Base-by-base conservation (phyloP, 2,329 filamentous ascomycete species). In the Calonectria hongkongensis region DNA sequence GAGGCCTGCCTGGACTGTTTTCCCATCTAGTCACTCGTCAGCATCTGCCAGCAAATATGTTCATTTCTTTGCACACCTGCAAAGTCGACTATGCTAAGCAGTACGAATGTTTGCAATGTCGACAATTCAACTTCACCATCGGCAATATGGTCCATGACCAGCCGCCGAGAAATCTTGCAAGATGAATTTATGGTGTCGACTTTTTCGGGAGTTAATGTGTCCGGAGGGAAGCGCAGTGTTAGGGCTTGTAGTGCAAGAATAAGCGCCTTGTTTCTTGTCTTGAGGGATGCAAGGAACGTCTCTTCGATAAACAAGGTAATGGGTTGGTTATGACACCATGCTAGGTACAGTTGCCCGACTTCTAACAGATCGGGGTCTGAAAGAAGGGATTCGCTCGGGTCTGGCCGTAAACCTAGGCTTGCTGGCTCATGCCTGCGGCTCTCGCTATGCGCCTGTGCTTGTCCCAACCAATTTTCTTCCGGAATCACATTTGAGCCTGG, bases 251-350 rank as follows among this genome's bases (percentile, higher is more conserved):
- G 65, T 0, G 82, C 76, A 16, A 85, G 79, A 0, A 84, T 63
- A 2, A 86, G 67, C 67, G 84, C 84, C 0, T 78, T 78, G n/a
- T 83, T 80, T 12, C 88, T 83, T 27, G 80, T 75, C 16, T 80
- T 74, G 8, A 89, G 76, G 45, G 81, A 85, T 7, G 79, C 73
- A 10, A 88, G 68, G 72, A 89, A 88, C 1, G 75, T 81, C 4
- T 82, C 79, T 13, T 82, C 76, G 21, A 84, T 80, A 64, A 90
- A 89, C 0, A 90, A 79, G 18, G 85, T 84, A 27, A 90, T 80
- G 7, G 88, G 87, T 64, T 90, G 88, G 28, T 84, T 86, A 66
- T 89, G 86, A 68, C 87, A 88, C 74, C 87, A 89, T 5, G 82
- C 76, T 4, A 88, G 74, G 74, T 89, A 90, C 2, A 85, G 76